phyloP scores from a whole-genome alignment of 2,329 filamentous ascomycete genomes.

The Nemania diffusa region DNA sequence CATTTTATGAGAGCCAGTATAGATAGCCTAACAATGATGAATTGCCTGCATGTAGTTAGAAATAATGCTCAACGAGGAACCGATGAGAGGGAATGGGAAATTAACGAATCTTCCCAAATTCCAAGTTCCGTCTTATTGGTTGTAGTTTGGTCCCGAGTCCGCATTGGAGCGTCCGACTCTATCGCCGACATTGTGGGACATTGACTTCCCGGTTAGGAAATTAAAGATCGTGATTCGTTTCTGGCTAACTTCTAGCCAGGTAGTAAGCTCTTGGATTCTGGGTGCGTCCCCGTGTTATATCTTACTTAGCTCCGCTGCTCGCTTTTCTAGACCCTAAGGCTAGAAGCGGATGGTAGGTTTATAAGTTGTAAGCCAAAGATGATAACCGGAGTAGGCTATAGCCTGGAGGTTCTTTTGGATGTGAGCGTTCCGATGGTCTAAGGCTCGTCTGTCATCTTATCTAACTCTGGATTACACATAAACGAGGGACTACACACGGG shows the following conservation, averaged over 20 bases:
- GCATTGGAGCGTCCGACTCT: not conserved
- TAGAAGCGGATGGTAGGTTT: not conserved
- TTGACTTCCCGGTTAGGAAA: not conserved
- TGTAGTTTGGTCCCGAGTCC: not conserved
- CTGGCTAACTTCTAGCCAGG: not conserved
- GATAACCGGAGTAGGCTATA: not conserved
- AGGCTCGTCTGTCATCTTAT: too few relatives aligned
- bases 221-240: not conserved
- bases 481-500: too few relatives aligned
- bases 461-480: too few relatives aligned
- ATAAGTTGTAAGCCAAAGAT: not conserved
- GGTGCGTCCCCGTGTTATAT: not conserved
- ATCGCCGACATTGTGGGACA: not conserved
- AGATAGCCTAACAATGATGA: not conserved
- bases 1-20: not conserved
- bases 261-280: not conserved
- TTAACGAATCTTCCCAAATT: not conserved
- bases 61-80: too few relatives aligned
- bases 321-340: not conserved
- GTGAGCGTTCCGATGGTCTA: too few relatives aligned
- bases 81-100: not conserved
- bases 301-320: not conserved
- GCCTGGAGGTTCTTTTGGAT: not conserved
- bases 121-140: not conserved
- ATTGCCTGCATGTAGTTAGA: not conserved